Percentiles rank a stretch among this genome's conserved stretches.
phyloP scores from a whole-genome alignment of 495 filamentous ascomycete species.

The Penicillium steckii region DNA sequence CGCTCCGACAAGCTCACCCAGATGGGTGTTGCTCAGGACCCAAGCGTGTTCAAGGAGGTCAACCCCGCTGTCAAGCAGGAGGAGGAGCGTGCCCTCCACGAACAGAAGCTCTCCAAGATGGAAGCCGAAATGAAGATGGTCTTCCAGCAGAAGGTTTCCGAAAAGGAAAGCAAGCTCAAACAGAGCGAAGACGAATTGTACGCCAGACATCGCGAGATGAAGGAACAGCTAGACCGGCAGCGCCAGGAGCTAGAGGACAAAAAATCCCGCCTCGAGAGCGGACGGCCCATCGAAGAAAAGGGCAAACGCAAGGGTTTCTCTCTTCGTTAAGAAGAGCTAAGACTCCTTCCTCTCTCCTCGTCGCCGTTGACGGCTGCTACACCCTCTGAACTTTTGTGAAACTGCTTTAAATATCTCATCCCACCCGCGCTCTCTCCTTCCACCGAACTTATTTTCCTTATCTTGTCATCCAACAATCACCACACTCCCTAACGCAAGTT shows the following conservation, averaged over 20 bases:
- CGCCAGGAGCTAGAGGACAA: conserved; percentile 94
- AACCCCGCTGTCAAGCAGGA: conserved; percentile 99
- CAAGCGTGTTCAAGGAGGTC: conserved; percentile 99
- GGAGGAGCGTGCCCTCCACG: conserved; percentile 94
- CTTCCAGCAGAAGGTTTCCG: conserved; percentile 99
- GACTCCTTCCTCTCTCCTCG: conserved; percentile 8
- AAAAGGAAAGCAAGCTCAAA: conserved; percentile 99
- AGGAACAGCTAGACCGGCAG: conserved; percentile 96
- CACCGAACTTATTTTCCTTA: conserved; percentile 30
- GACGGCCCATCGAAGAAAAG: conserved; percentile 94
- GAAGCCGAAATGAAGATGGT: conserved; percentile 99
- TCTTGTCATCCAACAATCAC: conserved; percentile 27
- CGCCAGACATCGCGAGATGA: conserved; percentile 98
- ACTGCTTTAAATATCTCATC: conserved; percentile 16
- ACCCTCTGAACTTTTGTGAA: conserved; percentile 15
- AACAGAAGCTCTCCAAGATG: conserved; percentile 99
- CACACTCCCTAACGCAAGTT: conserved; percentile 35
- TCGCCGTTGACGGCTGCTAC: conserved; percentile 31
- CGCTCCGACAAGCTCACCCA: conserved; percentile 96
- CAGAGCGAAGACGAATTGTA: conserved; percentile 99
- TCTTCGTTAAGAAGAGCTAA: conserved; percentile 64
- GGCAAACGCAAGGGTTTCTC: conserved; percentile 95
- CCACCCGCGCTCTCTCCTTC: conserved; percentile 29
- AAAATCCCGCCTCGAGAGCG: conserved; percentile 89
- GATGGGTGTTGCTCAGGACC: conserved; percentile 98